Evolutionary conservation across 176 grass and related monocot genomes (phyloP), one percentile per base, ranked within the genome.

Genomic region (Oryza rufipogon): DNA sequence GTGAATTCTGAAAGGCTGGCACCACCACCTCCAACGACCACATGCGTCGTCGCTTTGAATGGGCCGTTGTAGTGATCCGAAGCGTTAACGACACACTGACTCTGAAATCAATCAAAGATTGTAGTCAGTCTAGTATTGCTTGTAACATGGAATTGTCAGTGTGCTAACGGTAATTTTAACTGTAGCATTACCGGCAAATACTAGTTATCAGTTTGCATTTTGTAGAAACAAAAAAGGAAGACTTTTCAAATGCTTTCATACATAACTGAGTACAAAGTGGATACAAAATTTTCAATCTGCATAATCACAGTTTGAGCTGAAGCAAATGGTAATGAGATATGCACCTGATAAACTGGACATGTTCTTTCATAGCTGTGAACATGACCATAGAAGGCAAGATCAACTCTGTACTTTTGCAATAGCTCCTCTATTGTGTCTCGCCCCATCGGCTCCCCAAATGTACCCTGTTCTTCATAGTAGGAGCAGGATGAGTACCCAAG

Each of bases 311-410:
- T 36, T 19, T 66, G 26, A 17, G 22, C 26, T 38, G 41, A 75
- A 51, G 71, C 17, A 83, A 32, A 32, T 32, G 30, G 0, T 32
- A 32, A 32, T 68, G 47, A 74, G 70, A 34, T 44, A 84, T 44
- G 23, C 9, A 95, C 90, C 90, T 92, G 82, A 41, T 92, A 95
- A 61, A 95, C 87, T 56, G 90, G 93, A 54, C 93, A 95, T 22
- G 90, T 95, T 78, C 93, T 88, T 77, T 95, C 93, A 32, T 95
- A 95, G 71, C 74, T 95, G 77, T 95, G 93, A 33, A 88, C 93
- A 9, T 95, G 93, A 28, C 93, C 93, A 3, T 76, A 95, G 76
- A 95, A 81, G 80, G 93, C 87, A 71, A 95, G 71, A 86, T 95
- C 90, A 11, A 95, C 93, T 66, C 88, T 92, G 75, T 95, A 90